phyloP scores from a whole-genome alignment of 768 basidiomycete species.

The Calocybe indica region DNA sequence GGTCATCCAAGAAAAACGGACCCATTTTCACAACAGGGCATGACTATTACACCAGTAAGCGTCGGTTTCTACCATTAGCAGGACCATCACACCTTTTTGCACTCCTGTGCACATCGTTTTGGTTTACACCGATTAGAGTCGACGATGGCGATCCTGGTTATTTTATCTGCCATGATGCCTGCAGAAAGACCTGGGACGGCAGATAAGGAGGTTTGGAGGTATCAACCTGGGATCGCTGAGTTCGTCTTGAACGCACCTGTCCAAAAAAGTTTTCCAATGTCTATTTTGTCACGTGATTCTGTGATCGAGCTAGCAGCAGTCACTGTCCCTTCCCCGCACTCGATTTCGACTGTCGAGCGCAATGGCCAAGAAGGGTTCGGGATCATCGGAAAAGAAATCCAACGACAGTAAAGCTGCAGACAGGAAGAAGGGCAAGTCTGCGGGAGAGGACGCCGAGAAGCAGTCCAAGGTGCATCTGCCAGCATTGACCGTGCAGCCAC shows the following conservation, averaged over 20 bases:
- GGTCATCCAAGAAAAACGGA: conserved; percentile 2
- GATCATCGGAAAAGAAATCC: background rate
- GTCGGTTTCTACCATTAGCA: conserved; percentile 6
- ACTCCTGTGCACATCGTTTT: conserved; percentile 95
- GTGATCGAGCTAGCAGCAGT: conserved; percentile 9
- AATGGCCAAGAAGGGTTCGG: conserved; percentile 33
- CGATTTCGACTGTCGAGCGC: too few relatives aligned
- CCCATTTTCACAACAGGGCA: conserved; percentile 22
- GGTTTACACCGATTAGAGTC: conserved; percentile 93
- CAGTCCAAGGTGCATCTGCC: conserved; percentile 27
- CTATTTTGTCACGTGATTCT: conserved; percentile 12
- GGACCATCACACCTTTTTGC: conserved; percentile 73
- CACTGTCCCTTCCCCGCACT: conserved; percentile 3
- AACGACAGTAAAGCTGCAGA: conserved; percentile 24
- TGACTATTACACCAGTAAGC: conserved; percentile 8
- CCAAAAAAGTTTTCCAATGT: conserved; percentile 13
- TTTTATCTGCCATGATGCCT: conserved; percentile 78
- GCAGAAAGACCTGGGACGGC: conserved; percentile 11
- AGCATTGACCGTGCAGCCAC: too few relatives aligned
- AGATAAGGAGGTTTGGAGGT: conserved; percentile 2
- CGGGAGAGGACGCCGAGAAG: conserved; percentile 30
- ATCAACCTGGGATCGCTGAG: conserved; percentile 1
- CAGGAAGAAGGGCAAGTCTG: conserved; percentile 38
- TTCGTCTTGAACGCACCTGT: background rate
- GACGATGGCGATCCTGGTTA: conserved; percentile 96